Evolutionary conservation across 1,284 basidiomycete genomes (phyloP).

Genomic region (Sphaerobolus stellatus): DNA sequence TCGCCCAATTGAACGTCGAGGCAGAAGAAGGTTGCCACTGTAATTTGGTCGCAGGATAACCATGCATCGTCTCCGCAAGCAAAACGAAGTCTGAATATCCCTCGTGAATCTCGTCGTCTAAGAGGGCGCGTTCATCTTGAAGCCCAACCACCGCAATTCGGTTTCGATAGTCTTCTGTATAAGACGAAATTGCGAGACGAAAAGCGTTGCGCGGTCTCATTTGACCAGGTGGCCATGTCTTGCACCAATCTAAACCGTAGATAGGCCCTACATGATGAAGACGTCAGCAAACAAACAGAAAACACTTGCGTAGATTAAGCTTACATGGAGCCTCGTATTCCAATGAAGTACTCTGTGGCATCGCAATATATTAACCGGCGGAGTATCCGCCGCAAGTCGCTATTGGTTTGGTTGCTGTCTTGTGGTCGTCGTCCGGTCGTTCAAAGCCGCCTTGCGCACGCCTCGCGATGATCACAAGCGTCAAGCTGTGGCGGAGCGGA

Average conservation of each 20-base stretch:
- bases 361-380: slow-evolving; percentile 20
- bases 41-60: slow-evolving; percentile 80
- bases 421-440: too few species aligned
- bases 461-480: too few species aligned
- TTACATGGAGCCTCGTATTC: slow-evolving; percentile 76
- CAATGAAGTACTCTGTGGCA: slow-evolving; percentile 64
- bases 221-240: slow-evolving; percentile 69
- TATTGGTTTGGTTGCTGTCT: too few species aligned
- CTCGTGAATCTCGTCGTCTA: slow-evolving; percentile 61
- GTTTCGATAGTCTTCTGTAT: slow-evolving; percentile 77
- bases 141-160: slow-evolving; percentile 80
- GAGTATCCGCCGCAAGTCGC: too few species aligned
- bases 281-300: neutral
- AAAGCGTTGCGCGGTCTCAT: slow-evolving; percentile 73
- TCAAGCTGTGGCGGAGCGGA: too few species aligned
- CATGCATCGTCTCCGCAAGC: slow-evolving; percentile 75
- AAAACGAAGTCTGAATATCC: slow-evolving; percentile 63
- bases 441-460: too few species aligned
- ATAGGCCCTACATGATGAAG: slow-evolving; percentile 61
- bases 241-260: slow-evolving; percentile 83
- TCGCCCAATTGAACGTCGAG: slow-evolving; percentile 58
- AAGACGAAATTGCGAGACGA: slow-evolving; percentile 76
- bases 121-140: slow-evolving; percentile 77
- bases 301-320: slow-evolving; percentile 27
- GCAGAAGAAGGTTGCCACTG: slow-evolving; percentile 81